Evolutionary conservation across 2,329 filamentous ascomycete genomes (phyloP).

Genomic region (Coniella vitis): DNA sequence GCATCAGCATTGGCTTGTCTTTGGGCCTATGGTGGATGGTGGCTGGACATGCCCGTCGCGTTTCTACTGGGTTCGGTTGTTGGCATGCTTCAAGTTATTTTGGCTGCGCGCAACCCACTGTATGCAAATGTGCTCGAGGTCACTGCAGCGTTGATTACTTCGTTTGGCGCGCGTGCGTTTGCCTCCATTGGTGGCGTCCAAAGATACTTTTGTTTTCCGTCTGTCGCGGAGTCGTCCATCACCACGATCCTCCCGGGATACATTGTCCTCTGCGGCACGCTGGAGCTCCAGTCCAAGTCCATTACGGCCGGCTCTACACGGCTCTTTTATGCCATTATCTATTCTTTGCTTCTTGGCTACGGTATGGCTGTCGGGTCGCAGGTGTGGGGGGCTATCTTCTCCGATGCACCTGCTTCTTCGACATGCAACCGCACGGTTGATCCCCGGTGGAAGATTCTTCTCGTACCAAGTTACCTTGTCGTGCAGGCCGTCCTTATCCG

Average conservation of each 20-base stretch:
- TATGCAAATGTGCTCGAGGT: slow-evolving; percentile 13
- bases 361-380: slow-evolving; percentile 24
- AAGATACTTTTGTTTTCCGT: slow-evolving; percentile 10
- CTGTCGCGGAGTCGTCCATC: slow-evolving; percentile 12
- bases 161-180: slow-evolving; percentile 10
- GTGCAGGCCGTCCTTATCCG: slow-evolving; percentile 30
- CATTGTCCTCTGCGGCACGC: slow-evolving; percentile 10
- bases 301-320: slow-evolving; percentile 12
- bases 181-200: slow-evolving; percentile 6
- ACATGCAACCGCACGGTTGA: slow-evolving; percentile 24
- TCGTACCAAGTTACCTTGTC: slow-evolving; percentile 60
- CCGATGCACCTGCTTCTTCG: slow-evolving; percentile 25
- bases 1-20: slow-evolving; percentile 4
- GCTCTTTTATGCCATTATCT: slow-evolving; percentile 12
- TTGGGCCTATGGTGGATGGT: slow-evolving; percentile 8
- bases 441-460: slow-evolving; percentile 47
- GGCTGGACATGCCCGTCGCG: slow-evolving; percentile 12
- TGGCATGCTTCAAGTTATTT: slow-evolving; percentile 8
- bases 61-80: slow-evolving; percentile 11
- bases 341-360: slow-evolving; percentile 12
- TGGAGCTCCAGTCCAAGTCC: slow-evolving; percentile 13
- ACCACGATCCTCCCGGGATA: slow-evolving; percentile 10
- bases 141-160: slow-evolving; percentile 8
- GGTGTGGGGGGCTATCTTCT: slow-evolving; percentile 26
- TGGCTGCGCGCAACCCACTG: slow-evolving; percentile 8